Evolutionary conservation across 805 yeast genomes (phyloP).

Genomic region (Barnettozyma siamensis): DNA sequence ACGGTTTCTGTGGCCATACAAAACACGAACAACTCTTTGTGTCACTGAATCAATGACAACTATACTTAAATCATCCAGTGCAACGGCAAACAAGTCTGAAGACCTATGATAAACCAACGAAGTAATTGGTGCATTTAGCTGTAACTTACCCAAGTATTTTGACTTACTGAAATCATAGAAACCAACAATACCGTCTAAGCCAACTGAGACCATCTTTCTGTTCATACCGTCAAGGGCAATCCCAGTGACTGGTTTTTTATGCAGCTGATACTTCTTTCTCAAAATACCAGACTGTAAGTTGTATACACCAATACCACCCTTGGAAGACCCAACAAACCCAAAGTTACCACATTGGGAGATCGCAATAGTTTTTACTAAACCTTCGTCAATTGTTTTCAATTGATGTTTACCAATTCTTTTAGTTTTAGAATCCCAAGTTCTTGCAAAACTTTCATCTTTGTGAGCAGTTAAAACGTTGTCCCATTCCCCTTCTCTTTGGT

Average conservation of each 20-base stretch:
- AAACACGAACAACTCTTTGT: slow-evolving; percentile 74
- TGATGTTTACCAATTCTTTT: slow-evolving; percentile 76
- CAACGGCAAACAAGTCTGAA: slow-evolving; percentile 79
- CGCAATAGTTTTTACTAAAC: slow-evolving; percentile 66
- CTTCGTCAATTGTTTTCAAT: slow-evolving; percentile 71
- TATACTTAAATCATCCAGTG: slow-evolving; percentile 81
- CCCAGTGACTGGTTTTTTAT: slow-evolving; percentile 82
- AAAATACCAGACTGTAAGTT: slow-evolving; percentile 88
- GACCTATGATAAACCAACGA: slow-evolving; percentile 70
- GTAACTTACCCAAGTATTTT: slow-evolving; percentile 57
- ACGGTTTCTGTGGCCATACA: slow-evolving; percentile 86
- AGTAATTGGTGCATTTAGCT: slow-evolving; percentile 73
- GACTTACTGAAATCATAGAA: slow-evolving; percentile 80
- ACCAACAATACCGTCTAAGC: slow-evolving; percentile 84
- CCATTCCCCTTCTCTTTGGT: slow-evolving; percentile 83
- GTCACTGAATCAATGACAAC: slow-evolving; percentile 79
- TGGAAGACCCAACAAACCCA: slow-evolving; percentile 82
- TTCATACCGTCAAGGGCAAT: slow-evolving; percentile 88
- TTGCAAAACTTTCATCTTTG: slow-evolving; percentile 72
- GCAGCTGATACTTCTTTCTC: slow-evolving; percentile 63
- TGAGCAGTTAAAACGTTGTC: slow-evolving; percentile 89
- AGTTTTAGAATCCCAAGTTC: slow-evolving; percentile 82
- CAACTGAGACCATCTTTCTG: slow-evolving; percentile 76
- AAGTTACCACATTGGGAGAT: slow-evolving; percentile 95
- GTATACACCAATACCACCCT: slow-evolving; percentile 79